A percentile compares a stretch with the other conserved stretches of the same genome.
Evolutionary conservation across 73 alveolate species (phyloP).

Genomic region (Stentor roeselii): DNA sequence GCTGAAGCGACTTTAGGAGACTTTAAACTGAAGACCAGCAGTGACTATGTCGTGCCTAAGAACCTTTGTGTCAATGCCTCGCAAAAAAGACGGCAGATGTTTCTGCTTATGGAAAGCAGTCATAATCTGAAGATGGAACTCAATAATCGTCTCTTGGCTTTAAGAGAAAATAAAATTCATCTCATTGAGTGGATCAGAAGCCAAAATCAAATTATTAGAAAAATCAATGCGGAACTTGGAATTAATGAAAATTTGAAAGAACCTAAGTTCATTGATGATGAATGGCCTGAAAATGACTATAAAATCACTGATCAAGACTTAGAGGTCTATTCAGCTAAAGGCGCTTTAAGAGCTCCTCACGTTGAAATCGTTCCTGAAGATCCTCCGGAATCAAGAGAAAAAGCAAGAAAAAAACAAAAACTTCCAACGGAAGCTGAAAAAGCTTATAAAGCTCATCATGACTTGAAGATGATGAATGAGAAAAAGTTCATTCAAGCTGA

Average conservation of each 20-base stretch:
- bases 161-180: slow-evolving; percentile 68
- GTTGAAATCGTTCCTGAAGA: slow-evolving; percentile 67
- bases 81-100: slow-evolving; percentile 86
- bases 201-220: slow-evolving; percentile 59
- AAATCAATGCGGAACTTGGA: slow-evolving; percentile 68
- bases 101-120: slow-evolving; percentile 79
- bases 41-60: slow-evolving; percentile 78
- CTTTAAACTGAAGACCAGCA: slow-evolving; percentile 71
- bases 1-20: slow-evolving; percentile 79
- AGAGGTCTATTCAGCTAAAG: slow-evolving; percentile 29
- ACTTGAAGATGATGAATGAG: slow-evolving; percentile 50
- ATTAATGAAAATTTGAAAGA: slow-evolving; percentile 56
- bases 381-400: slow-evolving; percentile 59
- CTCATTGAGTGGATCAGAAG: slow-evolving; percentile 57
- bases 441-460: slow-evolving; percentile 16
- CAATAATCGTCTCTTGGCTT: slow-evolving; percentile 69
- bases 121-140: slow-evolving; percentile 80
- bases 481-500: slow-evolving; percentile 53
- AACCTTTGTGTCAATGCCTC: slow-evolving; percentile 80
- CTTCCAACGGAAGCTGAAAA: slow-evolving; percentile 38
- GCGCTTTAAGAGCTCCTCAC: slow-evolving; percentile 42
- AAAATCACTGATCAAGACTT: slow-evolving; percentile 56
- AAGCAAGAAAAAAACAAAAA: slow-evolving; percentile 43
- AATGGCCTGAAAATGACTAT: slow-evolving; percentile 59
- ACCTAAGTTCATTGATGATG: slow-evolving; percentile 60